A percentile compares a stretch with the other conserved stretches of the same genome.
phyloP scores from a whole-genome alignment of 495 filamentous ascomycete species.

The Bacidia rubella region DNA sequence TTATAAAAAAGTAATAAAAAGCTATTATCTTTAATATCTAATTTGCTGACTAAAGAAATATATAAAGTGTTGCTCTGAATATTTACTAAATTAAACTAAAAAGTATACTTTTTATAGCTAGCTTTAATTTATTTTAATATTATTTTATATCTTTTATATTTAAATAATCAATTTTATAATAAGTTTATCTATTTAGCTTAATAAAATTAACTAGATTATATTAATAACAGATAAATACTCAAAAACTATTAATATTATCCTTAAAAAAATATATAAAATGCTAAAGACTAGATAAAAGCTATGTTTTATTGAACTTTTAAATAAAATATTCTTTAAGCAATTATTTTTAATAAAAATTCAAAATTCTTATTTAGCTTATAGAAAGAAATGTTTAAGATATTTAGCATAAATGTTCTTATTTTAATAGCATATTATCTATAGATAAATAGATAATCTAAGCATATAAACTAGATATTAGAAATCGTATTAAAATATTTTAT shows the following conservation, averaged over 20 bases:
- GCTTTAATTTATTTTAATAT: background rate
- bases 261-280: background rate
- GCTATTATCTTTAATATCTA: background rate
- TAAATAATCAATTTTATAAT: background rate
- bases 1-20: background rate
- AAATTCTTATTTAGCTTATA: conserved; percentile 1
- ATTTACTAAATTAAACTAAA: background rate
- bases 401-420: background rate
- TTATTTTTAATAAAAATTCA: background rate
- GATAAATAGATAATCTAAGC: background rate
- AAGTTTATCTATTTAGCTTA: background rate
- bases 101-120: background rate
- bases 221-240: conserved; percentile 3
- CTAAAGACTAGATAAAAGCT: background rate
- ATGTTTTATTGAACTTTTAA: background rate
- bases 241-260: background rate
- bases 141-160: conserved; percentile 3
- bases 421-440: background rate
- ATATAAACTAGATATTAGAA: background rate
- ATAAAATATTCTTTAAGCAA: background rate
- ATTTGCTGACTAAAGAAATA: conserved; percentile 5
- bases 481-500: background rate
- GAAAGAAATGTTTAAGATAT: conserved; percentile 1
- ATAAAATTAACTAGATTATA: conserved; percentile 1
- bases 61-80: conserved; percentile 1